Percentiles rank a stretch among this genome's conserved stretches.
Evolutionary conservation across 352 stramenopile species (phyloP).

Genomic region (Globisporangium radiosum): DNA sequence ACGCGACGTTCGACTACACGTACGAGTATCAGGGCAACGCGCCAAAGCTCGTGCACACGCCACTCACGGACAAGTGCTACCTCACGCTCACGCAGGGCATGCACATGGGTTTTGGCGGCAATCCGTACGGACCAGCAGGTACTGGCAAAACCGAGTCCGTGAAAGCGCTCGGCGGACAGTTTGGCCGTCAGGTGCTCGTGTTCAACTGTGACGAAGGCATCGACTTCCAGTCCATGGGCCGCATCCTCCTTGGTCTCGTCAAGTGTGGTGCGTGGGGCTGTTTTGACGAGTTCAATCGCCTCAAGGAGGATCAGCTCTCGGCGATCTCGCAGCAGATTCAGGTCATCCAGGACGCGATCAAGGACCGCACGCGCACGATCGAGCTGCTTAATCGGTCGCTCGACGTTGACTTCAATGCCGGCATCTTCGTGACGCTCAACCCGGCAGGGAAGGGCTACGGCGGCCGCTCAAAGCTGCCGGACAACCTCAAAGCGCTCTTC

Average conservation of each 20-base stretch:
- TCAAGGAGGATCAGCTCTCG: slow-evolving; percentile 93
- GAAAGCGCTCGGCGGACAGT: slow-evolving; percentile 88
- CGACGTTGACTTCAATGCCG: slow-evolving; percentile 90
- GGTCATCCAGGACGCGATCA: slow-evolving; percentile 93
- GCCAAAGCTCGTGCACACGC: slow-evolving; percentile 91
- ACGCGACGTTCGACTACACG: slow-evolving; percentile 88
- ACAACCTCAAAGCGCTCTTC: slow-evolving; percentile 95
- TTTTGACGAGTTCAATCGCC: slow-evolving; percentile 95
- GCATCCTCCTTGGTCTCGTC: slow-evolving; percentile 94
- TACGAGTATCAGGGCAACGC: slow-evolving; percentile 96
- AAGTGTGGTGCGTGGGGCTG: slow-evolving; percentile 95
- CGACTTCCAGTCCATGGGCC: slow-evolving; percentile 92
- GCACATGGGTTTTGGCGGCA: slow-evolving; percentile 91
- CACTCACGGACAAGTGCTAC: slow-evolving; percentile 93
- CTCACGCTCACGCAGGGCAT: slow-evolving; percentile 93
- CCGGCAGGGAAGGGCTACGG: slow-evolving; percentile 92
- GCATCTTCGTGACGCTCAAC: slow-evolving; percentile 96
- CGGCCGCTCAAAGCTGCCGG: slow-evolving; percentile 88
- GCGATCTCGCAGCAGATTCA: slow-evolving; percentile 94
- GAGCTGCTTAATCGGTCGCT: slow-evolving; percentile 80
- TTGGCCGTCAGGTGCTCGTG: slow-evolving; percentile 90
- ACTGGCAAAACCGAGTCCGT: slow-evolving; percentile 95
- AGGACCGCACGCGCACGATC: slow-evolving; percentile 64
- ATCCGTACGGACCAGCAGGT: slow-evolving; percentile 91
- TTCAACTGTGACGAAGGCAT: slow-evolving; percentile 95